Evolutionary conservation across 768 basidiomycete species (phyloP), one percentile per base, ranked within the genome.

Genomic region (Agrocybe praecox): DNA sequence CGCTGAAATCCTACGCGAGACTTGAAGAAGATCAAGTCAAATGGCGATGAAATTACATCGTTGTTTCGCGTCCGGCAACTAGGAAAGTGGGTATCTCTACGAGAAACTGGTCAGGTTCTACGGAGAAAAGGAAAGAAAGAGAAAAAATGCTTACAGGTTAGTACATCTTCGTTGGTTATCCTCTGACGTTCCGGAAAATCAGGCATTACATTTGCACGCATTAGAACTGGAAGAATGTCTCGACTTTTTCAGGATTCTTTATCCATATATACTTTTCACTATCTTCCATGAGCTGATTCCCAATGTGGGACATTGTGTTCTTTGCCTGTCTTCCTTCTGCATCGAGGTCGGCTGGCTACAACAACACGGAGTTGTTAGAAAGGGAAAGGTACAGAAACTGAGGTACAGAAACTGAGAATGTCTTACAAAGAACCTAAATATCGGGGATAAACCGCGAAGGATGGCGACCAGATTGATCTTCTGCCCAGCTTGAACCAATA

Each of bases 191-290:
- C 78, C 0, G 80, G 77, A 4, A 84, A 60, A 58, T 86, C 83
- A 2, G 76, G 76, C 10, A 80, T 76, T 68, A 85, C 76, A 65
- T 89, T 89, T 2, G 86, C 86, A 51, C 75, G 76, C 40, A 88
- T 74, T 2, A 89, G 72, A 22, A 86, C 65, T 1, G 81, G 82
- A 4, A 88, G 69, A 6, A 89, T 59, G 67, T 88, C 87, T 6
- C 82, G 74, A 68, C 66, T 73, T 64, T 49, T 34, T 44, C 58
- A 52, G 1, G 64, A 36, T 32, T 65, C 67, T 22, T 64, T 64
- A 6, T 64, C 54, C 7, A 34, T 22, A 14, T 22, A 14, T 73
- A 63, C 17, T 67, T 61, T 2, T 60, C 85, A 60, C 81, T 85
- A 18, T 80, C 72, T 9, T 63, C 48, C 5, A 85, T 56, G 12